A percentile compares a stretch with the other conserved stretches of the same genome.
Evolutionary conservation across 192 early-diverging fungal species (phyloP).

Genomic region (Coemansia sp.): DNA sequence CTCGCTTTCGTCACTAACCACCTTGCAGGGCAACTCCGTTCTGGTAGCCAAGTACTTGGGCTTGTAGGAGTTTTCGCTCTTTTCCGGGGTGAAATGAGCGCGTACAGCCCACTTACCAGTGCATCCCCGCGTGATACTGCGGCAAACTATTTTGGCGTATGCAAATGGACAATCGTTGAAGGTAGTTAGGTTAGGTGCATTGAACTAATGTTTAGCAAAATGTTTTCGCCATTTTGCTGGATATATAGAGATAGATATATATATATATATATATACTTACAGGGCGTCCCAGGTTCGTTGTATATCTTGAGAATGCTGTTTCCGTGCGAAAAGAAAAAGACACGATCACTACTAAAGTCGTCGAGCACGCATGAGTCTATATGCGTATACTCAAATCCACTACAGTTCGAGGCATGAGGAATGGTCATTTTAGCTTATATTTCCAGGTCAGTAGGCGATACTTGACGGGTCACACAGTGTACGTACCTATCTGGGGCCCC

Average conservation of each 20-base stretch:
- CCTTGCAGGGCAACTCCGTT: neutral
- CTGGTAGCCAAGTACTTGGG: neutral
- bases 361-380: conserved; percentile 17
- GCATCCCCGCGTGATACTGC: conserved; percentile 26
- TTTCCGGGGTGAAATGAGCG: conserved; percentile 30
- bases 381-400: conserved; percentile 14
- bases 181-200: neutral
- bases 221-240: too few species aligned
- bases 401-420: neutral
- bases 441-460: neutral
- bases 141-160: conserved; percentile 11
- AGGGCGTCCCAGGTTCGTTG: conserved; percentile 18
- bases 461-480: neutral
- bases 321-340: conserved; percentile 41
- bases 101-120: conserved; percentile 20
- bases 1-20: neutral
- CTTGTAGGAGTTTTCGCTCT: neutral
- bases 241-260: too few species aligned
- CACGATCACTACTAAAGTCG: conserved; percentile 18
- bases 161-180: neutral
- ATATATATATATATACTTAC: conserved; percentile 24
- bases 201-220: neutral
- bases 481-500: conserved; percentile 9
- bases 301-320: conserved; percentile 36
- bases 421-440: neutral